These are phyloP conservation scores for Boletus subcaerulescens DNA, from an alignment of 768 basidiomycete species.

Conservation along the genomic window DNA sequence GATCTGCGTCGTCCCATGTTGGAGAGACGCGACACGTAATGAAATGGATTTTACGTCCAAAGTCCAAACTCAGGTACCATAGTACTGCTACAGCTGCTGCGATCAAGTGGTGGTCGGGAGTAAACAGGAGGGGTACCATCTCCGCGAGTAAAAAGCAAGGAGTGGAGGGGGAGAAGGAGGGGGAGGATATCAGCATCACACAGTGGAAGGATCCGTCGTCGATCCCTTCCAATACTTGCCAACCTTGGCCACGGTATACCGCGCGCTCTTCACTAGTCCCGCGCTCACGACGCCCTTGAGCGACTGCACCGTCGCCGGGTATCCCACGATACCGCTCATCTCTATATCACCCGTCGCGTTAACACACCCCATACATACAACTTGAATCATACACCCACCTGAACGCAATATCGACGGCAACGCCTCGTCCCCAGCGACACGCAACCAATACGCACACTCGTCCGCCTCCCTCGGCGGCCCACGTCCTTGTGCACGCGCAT, in stretches of 20 bases:
- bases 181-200: no score
- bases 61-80: conserved; percentile 9
- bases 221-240: conserved; percentile 74
- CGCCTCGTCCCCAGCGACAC: conserved; percentile 61
- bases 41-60: conserved; percentile 18
- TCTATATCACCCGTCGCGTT: conserved; percentile 40
- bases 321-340: conserved; percentile 71
- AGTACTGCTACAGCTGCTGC: conserved; percentile 18
- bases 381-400: conserved; percentile 38
- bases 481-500: conserved; percentile 31
- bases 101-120: conserved; percentile 4
- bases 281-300: conserved; percentile 85
- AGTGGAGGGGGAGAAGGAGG: conserved; percentile 5
- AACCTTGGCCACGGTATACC: conserved; percentile 74
- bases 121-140: no score
- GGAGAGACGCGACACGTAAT: not conserved
- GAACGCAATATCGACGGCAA: conserved; percentile 51
- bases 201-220: not conserved
- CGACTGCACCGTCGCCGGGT: conserved; percentile 81
- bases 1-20: no score
- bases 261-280: conserved; percentile 73
- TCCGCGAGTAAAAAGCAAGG: not conserved
- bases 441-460: conserved; percentile 73
- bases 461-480: conserved; percentile 51
- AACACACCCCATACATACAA: no score